A percentile compares a stretch with the other conserved stretches of the same genome.
phyloP scores from a whole-genome alignment of 345 rosid genomes.

The Clausena lansium region DNA sequence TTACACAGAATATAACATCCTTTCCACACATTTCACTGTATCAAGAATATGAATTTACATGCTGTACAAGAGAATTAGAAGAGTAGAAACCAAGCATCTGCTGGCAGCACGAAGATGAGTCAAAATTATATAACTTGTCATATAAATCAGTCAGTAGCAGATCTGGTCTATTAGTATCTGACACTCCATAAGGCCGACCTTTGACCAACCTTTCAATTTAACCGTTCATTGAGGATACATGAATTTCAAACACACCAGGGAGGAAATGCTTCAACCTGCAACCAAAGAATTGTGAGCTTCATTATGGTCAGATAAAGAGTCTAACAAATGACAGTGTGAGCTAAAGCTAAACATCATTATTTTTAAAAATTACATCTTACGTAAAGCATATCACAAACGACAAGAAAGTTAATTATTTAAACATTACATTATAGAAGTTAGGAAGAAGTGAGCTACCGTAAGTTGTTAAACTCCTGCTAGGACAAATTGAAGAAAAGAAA shows the following conservation, averaged over 20 bases:
- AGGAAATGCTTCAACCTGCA: conserved; percentile 46
- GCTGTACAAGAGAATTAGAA: conserved; percentile 56
- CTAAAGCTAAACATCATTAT: not conserved
- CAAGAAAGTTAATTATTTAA: not conserved
- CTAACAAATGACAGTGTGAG: not conserved
- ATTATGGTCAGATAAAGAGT: not conserved
- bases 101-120: conserved; percentile 18
- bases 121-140: conserved; percentile 27
- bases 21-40: conserved; percentile 53
- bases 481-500: not conserved
- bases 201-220: conserved; percentile 12
- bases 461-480: not conserved
- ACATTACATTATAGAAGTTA: not conserved
- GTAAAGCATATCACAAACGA: no score
- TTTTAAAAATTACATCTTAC: not conserved
- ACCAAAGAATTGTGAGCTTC: conserved; percentile 9
- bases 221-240: conserved; percentile 4
- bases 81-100: conserved; percentile 31
- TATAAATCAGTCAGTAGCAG: conserved; percentile 55
- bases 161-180: conserved; percentile 38
- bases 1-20: conserved; percentile 50
- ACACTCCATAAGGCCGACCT: conserved; percentile 29
- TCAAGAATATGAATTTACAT: conserved; percentile 61
- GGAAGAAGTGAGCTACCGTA: not conserved
- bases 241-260: conserved; percentile 1